Evolutionary conservation across 1,284 basidiomycete genomes (phyloP), one percentile per base, ranked within the genome.

Genomic region (Leccinum pachyderme): DNA sequence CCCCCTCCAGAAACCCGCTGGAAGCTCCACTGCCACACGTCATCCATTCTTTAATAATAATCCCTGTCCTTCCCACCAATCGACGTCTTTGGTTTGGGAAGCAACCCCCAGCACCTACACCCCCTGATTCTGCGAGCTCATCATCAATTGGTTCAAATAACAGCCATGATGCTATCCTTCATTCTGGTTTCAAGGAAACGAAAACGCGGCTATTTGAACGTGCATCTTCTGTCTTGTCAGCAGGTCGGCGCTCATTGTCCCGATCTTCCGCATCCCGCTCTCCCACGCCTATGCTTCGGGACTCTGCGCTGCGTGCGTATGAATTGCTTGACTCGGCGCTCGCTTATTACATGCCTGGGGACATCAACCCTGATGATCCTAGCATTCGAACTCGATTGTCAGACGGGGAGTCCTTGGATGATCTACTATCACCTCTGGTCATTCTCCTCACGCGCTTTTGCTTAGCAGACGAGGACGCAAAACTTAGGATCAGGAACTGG

Each of bases 361-460:
- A 73, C 25, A 65, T 79, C 11, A 83, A 88, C 50, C 78, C 83
- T 0, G 89, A 92, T 62, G 83, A 87, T 56, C 56, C 72, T 7
- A 75, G 74, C 48, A 81, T 91, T 27, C 80, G 83, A 39, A 74
- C 79, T 51, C 72, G 73, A 22, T 32, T 79, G 72, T 61, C 78
- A 72, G 64, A 69, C 63, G 52, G 85, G 82, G 59, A 73, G 70
- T 72, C 80, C 13, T 69, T 95, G 33, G 93, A 96, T 63, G 92
- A 95, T 52, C 67, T 86, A 0, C 73, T 94, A 25, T 78, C 84
- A 2, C 93, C 93, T 1, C 75, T 95, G 12, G 77, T 89, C 11
- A 73, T 93, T 11, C 79, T 96, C 24, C 72, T 95, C 47, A 82
- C 84, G 2, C 82, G 87, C 55, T 70, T 91, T 25, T 89, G 86